Base-by-base conservation (phyloP, 2,329 filamentous ascomycete genomes). In the Cercospora brassicicola region DNA sequence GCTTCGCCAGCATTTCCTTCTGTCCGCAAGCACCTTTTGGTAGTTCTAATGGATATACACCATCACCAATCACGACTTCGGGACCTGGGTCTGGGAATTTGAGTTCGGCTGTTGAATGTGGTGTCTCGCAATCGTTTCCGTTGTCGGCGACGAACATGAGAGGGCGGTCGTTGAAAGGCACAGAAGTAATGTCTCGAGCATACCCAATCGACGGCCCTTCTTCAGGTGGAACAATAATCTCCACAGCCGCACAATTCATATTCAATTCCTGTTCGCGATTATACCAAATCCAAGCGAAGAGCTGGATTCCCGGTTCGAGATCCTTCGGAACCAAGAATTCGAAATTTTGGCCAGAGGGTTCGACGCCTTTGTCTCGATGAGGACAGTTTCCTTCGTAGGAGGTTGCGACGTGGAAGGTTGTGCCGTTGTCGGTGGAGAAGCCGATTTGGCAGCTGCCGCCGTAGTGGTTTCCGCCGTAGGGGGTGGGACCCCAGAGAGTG, bases 241-340 rank as follows among this genome's bases (percentile, higher is more conserved):
- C 79, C 28, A 84, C 80, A 10, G 79, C 76, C 1, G 82, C 80
- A 62, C 83, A 84, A 63, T 80, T 81, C 79, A 81, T 81, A 69
- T 80, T 81, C 67, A 81, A 78, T 67, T 83, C 82, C 63, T 81
- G 76, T 73, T 84, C 82, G 28, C 83, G 79, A 63, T 84, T 84
- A 56, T 83, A 74, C 83, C 82, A 84, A 1, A 80, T 80, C 83
- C 82, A 84, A 0, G 78, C 79, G 67, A 84, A 84, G 15, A 84
- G 70, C 11, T 78, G 80, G 6, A 79, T 72, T 8, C 82, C 82
- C 4, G 75, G 66, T 2, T 79, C 79, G 65, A 84, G 75, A 62
- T 83, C 82, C 13, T 71, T 75, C 0, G 83, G 83, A 4, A 84
- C 79, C 4, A 74, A 79, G 73, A 84, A 82, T 45, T 80, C 77